phyloP scores from a whole-genome alignment of 805 yeast species.

The Metschnikowia arizonensis region DNA sequence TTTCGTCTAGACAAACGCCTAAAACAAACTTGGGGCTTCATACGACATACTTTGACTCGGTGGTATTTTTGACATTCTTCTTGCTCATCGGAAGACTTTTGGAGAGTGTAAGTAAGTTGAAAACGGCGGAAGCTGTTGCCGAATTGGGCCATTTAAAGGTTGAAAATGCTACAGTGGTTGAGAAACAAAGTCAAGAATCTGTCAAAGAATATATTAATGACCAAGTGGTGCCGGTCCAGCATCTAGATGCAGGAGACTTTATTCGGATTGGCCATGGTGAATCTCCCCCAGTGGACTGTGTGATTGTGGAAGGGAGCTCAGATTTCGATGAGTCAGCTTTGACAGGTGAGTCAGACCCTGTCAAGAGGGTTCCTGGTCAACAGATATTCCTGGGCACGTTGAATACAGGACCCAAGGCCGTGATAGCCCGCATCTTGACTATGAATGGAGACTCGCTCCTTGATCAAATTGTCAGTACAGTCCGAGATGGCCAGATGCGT shows the following conservation, averaged over 20 bases:
- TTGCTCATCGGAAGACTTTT: slow-evolving; percentile 65
- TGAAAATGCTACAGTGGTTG: slow-evolving; percentile 41
- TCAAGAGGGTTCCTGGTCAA: slow-evolving; percentile 54
- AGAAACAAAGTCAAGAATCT: slow-evolving; percentile 6
- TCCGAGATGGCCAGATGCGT: slow-evolving; percentile 67
- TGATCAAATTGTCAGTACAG: slow-evolving; percentile 66
- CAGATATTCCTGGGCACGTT: slow-evolving; percentile 71
- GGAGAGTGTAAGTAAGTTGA: slow-evolving; percentile 62
- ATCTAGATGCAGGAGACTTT: slow-evolving; percentile 49
- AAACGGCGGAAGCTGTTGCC: slow-evolving; percentile 63
- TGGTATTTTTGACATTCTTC: slow-evolving; percentile 70
- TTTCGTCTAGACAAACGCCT: slow-evolving; percentile 35
- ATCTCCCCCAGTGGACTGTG: slow-evolving; percentile 58
- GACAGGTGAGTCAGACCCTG: slow-evolving; percentile 61
- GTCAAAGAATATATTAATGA: slow-evolving; percentile 23
- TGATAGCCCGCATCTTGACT: slow-evolving; percentile 53
- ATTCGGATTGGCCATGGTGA: slow-evolving; percentile 51
- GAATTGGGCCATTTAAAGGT: slow-evolving; percentile 51
- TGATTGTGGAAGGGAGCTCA: slow-evolving; percentile 43
- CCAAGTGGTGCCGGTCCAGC: slow-evolving; percentile 35
- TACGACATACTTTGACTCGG: slow-evolving; percentile 75
- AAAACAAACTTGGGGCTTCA: slow-evolving; percentile 39
- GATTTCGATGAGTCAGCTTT: slow-evolving; percentile 60
- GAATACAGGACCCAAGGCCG: slow-evolving; percentile 53
- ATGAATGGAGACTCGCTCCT: slow-evolving; percentile 61